Evolutionary conservation across 108 stramenopile genomes (phyloP).

Genomic region (Skeletonema tropicum): DNA sequence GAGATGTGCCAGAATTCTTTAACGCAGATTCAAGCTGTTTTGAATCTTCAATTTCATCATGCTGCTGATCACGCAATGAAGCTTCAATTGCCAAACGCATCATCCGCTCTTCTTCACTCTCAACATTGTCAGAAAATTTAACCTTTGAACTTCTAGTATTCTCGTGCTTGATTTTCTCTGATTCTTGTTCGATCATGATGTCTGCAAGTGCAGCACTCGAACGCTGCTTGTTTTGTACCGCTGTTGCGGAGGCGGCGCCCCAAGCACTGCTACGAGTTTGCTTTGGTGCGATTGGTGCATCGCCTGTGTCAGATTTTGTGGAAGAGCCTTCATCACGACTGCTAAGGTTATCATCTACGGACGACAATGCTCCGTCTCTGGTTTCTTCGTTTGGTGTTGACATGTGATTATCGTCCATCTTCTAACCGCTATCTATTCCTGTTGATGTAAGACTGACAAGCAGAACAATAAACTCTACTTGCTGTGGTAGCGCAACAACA

Average conservation of each 20-base stretch:
- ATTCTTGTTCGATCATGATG: constrained; percentile 32
- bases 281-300: background rate
- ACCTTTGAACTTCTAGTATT: constrained; percentile 1
- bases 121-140: constrained; percentile 20
- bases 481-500: too few species aligned
- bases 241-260: background rate
- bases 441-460: too few species aligned
- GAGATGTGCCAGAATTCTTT: background rate
- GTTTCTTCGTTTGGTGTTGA: background rate
- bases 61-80: constrained; percentile 31
- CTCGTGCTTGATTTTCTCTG: background rate
- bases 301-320: background rate
- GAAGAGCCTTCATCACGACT: background rate
- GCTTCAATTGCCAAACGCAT: constrained; percentile 43
- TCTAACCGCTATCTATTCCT: too few species aligned
- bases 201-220: constrained; percentile 11
- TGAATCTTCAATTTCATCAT: background rate
- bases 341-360: background rate
- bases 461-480: too few species aligned
- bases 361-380: too few species aligned
- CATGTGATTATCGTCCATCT: background rate
- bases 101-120: constrained; percentile 39
- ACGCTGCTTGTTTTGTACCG: background rate
- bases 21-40: background rate
- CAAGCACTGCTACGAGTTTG: background rate